These are phyloP conservation scores for Claviceps quebecensis DNA, from an alignment of 2,329 filamentous ascomycete species.

Conservation along the genomic window DNA sequence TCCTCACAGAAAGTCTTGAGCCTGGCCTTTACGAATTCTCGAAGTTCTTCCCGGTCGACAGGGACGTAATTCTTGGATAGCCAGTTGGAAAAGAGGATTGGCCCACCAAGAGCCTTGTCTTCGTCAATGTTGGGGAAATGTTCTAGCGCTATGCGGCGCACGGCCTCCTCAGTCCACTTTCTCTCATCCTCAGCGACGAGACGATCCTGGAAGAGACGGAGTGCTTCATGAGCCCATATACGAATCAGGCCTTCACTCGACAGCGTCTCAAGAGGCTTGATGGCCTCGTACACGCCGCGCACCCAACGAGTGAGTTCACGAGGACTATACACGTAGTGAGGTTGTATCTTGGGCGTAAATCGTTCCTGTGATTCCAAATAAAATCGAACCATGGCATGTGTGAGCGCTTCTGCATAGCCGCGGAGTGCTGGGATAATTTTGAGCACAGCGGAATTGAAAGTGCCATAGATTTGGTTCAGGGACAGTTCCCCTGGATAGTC, in stretches of 20 bases:
- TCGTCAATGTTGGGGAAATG: conserved; percentile 95
- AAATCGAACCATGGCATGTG: conserved; percentile 93
- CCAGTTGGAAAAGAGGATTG: conserved; percentile 98
- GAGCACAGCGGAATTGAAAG: conserved; percentile 89
- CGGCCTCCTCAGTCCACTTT: conserved; percentile 83
- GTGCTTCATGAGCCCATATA: conserved; percentile 95
- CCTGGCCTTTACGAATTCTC: conserved; percentile 94
- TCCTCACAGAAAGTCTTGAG: conserved; percentile 98
- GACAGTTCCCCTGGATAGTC: conserved; percentile 96
- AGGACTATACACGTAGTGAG: conserved; percentile 97
- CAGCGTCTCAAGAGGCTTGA: conserved; percentile 77
- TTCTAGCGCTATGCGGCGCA: conserved; percentile 74
- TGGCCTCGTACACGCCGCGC: conserved; percentile 91
- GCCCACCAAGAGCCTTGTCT: conserved; percentile 72
- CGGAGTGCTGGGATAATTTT: conserved; percentile 94
- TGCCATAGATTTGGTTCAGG: conserved; percentile 93
- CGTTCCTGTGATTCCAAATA: conserved; percentile 88
- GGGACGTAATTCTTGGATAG: conserved; percentile 97
- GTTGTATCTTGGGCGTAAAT: conserved; percentile 93
- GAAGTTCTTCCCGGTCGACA: conserved; percentile 84
- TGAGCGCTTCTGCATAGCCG: conserved; percentile 86
- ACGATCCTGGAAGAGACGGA: conserved; percentile 93
- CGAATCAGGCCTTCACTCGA: conserved; percentile 83
- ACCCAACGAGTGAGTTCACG: conserved; percentile 98
- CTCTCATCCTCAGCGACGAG: conserved; percentile 89